phyloP scores from a whole-genome alignment of 2,329 filamentous ascomycete genomes.

The Neodidymelliopsis sp. region DNA sequence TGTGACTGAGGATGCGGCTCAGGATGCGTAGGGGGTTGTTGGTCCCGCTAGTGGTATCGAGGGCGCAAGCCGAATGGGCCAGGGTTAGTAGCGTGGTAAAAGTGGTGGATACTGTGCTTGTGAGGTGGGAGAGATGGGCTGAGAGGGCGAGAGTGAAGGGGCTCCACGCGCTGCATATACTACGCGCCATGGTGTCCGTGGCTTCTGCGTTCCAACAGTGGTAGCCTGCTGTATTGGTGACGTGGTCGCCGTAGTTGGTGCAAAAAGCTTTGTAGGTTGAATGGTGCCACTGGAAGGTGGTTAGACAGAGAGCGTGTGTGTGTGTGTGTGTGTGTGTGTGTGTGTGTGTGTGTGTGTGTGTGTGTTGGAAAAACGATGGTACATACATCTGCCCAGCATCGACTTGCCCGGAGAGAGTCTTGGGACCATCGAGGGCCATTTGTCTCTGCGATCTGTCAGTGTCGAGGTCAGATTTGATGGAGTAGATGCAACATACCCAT shows the following conservation, averaged over 20 bases:
- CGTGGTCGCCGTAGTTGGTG: conserved; percentile 51
- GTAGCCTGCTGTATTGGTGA: conserved; percentile 30
- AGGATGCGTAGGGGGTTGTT: no score
- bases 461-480: not conserved
- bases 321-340: no score
- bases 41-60: no score
- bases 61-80: no score
- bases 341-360: no score
- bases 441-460: conserved; percentile 13
- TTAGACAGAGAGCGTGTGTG: not conserved
- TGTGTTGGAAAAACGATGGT: conserved; percentile 19
- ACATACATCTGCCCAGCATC: conserved; percentile 50
- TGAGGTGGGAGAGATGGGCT: no score
- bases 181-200: no score
- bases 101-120: no score
- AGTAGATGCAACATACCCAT: conserved; percentile 20
- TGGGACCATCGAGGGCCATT: conserved; percentile 36
- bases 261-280: conserved; percentile 55
- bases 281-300: conserved; percentile 22
- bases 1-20: no score
- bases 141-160: no score
- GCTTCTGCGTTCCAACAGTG: conserved; percentile 59
- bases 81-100: no score
- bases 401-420: conserved; percentile 32
- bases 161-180: no score